Conservation (phyloP, 169 alveolate genomes). For the Plasmodium vivax region DNA sequence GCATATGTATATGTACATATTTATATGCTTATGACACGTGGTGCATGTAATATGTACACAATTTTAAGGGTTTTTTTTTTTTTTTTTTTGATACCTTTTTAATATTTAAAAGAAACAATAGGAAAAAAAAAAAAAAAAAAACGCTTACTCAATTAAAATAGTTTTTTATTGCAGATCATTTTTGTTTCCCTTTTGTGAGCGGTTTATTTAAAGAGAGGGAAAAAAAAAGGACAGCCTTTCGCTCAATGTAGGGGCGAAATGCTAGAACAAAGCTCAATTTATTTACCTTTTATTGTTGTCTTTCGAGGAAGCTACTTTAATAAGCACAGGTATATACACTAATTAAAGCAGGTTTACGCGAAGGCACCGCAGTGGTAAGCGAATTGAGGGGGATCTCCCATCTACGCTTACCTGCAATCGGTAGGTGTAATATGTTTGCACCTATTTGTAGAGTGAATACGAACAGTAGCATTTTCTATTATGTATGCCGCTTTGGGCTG, state of each 20-base stretch:
- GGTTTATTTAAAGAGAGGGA: neutral
- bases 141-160: neutral
- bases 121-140: neutral
- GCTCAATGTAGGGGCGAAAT: neutral
- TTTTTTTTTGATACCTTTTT: slow-evolving; percentile 15
- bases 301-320: neutral
- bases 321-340: neutral
- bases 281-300: neutral
- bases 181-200: neutral
- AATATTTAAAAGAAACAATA: neutral
- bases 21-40: neutral
- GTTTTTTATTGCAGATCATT: slow-evolving; percentile 5
- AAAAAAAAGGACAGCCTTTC: neutral
- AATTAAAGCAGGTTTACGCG: neutral
- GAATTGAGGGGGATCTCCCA: neutral
- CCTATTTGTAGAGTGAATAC: neutral
- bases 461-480: neutral
- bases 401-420: neutral
- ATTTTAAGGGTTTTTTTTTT: slow-evolving; percentile 14
- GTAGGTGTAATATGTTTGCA: neutral
- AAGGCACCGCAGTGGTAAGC: neutral
- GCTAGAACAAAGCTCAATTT: neutral
- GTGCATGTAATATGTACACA: slow-evolving; percentile 6
- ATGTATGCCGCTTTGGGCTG: neutral
- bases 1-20: too few relatives aligned